Percentiles rank a stretch among this genome's conserved stretches.
phyloP scores from a whole-genome alignment of 306 rosid genomes.

The Cicer pinnatifidum region DNA sequence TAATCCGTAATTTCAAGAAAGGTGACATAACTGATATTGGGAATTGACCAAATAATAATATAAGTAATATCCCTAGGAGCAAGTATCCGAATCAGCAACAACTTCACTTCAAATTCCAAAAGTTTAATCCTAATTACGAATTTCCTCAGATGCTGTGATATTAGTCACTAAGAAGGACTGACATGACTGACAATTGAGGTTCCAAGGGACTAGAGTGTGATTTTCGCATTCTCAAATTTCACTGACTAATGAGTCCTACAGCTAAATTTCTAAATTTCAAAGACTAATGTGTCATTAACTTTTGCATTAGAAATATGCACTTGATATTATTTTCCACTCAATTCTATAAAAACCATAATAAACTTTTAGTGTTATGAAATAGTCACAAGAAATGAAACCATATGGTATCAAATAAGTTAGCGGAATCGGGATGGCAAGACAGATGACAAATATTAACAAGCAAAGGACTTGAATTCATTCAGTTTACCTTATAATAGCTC shows the following conservation, averaged over 20 bases:
- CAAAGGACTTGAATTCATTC: not conserved
- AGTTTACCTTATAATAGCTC: constrained; percentile 88
- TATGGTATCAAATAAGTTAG: constrained; percentile 2
- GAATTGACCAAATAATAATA: not conserved
- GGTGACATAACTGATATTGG: not conserved
- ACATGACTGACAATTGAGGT: not conserved
- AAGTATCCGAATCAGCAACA: not conserved
- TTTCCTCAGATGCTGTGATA: not conserved
- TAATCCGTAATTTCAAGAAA: constrained; percentile 17
- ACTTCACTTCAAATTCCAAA: not conserved
- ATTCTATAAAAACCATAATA: not conserved
- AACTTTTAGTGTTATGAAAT: not conserved
- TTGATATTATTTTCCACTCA: constrained; percentile 5
- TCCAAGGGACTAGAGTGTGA: not conserved
- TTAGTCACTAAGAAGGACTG: not conserved
- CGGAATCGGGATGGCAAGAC: constrained; percentile 4
- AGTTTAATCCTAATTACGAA: not conserved
- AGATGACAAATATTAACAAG: constrained; percentile 16
- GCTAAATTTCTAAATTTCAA: not conserved
- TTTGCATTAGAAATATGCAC: not conserved
- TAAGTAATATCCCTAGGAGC: not conserved
- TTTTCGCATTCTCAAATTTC: not conserved
- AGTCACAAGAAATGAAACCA: constrained; percentile 7
- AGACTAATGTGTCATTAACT: not conserved
- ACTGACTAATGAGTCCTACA: not conserved